phyloP scores from a whole-genome alignment of 2,329 filamentous ascomycete genomes.

The Penicillium palitans region DNA sequence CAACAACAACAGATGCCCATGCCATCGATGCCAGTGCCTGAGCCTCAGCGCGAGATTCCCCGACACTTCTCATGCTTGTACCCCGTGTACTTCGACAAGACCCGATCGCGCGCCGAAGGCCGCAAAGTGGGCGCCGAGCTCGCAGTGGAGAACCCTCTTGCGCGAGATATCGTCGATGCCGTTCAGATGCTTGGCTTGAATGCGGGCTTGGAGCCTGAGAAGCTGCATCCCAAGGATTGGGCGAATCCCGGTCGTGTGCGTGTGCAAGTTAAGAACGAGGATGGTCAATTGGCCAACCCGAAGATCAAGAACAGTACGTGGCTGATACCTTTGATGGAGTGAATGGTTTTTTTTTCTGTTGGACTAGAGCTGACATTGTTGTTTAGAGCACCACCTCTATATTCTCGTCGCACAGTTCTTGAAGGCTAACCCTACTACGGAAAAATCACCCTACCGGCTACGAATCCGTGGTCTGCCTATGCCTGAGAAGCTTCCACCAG shows the following conservation, averaged over 20 bases:
- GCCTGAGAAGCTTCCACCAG: constrained; percentile 66
- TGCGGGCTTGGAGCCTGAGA: constrained; percentile 82
- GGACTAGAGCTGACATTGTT: neutral
- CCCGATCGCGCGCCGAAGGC: constrained; percentile 67
- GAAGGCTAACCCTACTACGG: constrained; percentile 72
- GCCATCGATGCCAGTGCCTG: constrained; percentile 30
- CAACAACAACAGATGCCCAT: constrained; percentile 13
- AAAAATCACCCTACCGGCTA: constrained; percentile 68
- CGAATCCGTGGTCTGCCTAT: constrained; percentile 72
- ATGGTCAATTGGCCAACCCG: constrained; percentile 51
- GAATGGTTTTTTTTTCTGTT: neutral
- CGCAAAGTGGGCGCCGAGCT: constrained; percentile 71
- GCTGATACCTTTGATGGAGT: neutral
- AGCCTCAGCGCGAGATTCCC: constrained; percentile 57
- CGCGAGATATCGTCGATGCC: constrained; percentile 85
- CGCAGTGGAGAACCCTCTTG: constrained; percentile 81
- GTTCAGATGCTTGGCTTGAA: constrained; percentile 64
- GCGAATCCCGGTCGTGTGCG: constrained; percentile 89
- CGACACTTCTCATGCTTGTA: constrained; percentile 87
- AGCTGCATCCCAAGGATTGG: constrained; percentile 96
- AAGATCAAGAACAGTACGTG: constrained; percentile 65
- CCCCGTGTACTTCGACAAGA: constrained; percentile 89
- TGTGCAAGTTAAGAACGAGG: constrained; percentile 65
- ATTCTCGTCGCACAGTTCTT: constrained; percentile 76
- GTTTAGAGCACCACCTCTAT: constrained; percentile 77